Percentiles rank a stretch among this genome's conserved stretches.
Evolutionary conservation across 129 eudicot species (phyloP).

Genomic region (Cynara cardunculus): DNA sequence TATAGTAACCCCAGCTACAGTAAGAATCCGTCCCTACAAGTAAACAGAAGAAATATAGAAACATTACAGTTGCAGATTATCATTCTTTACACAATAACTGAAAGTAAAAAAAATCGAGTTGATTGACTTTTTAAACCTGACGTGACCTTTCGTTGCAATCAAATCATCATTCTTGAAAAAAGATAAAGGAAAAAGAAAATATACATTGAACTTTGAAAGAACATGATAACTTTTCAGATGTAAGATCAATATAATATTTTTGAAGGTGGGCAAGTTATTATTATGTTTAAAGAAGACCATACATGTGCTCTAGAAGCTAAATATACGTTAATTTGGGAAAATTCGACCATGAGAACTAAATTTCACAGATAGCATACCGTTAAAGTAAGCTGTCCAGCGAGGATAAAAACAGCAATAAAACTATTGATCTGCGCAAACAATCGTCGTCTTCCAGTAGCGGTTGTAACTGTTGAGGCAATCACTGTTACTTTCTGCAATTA

Average conservation of each 20-base stretch:
- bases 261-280: not conserved
- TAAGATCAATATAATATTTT: not conserved
- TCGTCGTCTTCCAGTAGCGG: conserved; percentile 74
- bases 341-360: not conserved
- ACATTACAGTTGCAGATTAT: not conserved
- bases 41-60: not conserved
- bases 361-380: conserved; percentile 50
- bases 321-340: conserved; percentile 9
- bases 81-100: not conserved
- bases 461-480: conserved; percentile 70
- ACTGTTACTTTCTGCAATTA: conserved; percentile 81
- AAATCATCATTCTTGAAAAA: not conserved
- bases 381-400: conserved; percentile 89
- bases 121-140: not conserved
- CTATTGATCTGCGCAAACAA: conserved; percentile 94
- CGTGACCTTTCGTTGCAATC: not conserved
- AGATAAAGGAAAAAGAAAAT: not conserved
- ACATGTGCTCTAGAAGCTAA: not conserved
- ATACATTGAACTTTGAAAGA: not conserved
- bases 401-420: conserved; percentile 85
- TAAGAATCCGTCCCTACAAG: conserved; percentile 78
- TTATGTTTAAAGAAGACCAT: not conserved
- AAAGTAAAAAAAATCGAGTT: not conserved
- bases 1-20: conserved; percentile 72
- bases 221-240: not conserved